Base-by-base conservation (phyloP, 2,329 filamentous ascomycete species). In the Cladosporium sp. region DNA sequence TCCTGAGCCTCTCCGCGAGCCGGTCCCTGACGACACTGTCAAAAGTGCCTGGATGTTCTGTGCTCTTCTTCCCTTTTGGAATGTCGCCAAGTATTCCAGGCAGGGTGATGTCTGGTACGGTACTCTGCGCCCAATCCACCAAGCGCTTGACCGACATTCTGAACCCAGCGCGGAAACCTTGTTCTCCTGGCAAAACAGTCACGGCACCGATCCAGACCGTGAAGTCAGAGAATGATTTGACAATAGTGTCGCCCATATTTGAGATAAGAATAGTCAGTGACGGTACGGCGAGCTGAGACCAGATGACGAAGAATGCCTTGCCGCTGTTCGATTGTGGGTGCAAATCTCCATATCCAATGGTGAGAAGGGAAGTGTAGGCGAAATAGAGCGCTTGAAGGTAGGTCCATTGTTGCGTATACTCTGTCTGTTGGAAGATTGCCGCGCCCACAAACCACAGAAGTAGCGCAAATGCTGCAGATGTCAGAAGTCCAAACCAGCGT, bases 251-350 rank as follows among this genome's bases (percentile, higher is more conserved):
- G 14, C 79, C 78, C 79, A 83, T 81, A 60, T 82, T 78, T 58
- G 73, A 78, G 63, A 81, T 82, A 36, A 82, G 72, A 22, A 82
- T 80, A 0, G 82, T 83, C 47, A 84, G 72, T 0, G 79, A 80
- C 0, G 82, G 81, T 0, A 84, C 75, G 0, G 81, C 81, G 8
- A 84, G 70, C 5, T 84, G 67, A 14, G 78, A 80, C 82, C 82
- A 84, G 60, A 84, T 77, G 1, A 84, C 79, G 64, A 83, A 84
- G 63, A 84, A 83, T 1, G 80, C 74, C 64, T 78, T 81, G 8
- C 79, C 80, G 12, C 78, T 74, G 61, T 82, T 83, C 52, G 75
- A 78, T 14, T 71, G 68, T 0, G 76, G 78, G 1, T 71, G 69
- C 20, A 75, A 71, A 62, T 83, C 80, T 28, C 82, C 81, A 61